Conservation (phyloP, 768 basidiomycete genomes). For the Mycena kentingensis region DNA sequence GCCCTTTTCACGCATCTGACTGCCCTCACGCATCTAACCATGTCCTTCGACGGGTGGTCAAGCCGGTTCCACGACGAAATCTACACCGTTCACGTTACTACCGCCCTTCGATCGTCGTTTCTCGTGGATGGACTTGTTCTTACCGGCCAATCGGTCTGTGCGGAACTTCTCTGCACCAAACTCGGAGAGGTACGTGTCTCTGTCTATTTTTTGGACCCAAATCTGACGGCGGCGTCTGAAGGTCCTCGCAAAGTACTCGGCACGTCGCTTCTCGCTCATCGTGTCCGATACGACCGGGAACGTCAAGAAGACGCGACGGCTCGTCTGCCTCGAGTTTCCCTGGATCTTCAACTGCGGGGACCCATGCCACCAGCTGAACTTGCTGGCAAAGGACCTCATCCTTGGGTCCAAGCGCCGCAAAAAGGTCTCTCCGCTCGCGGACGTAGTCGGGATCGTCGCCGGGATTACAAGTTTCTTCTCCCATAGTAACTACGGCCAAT, state of each 20-base stretch:
- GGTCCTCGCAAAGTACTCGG: conserved; percentile 7
- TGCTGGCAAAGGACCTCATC: conserved; percentile 16
- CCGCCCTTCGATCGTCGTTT: neutral
- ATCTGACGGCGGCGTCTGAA: neutral
- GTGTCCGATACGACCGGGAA: conserved; percentile 24
- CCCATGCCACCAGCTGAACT: conserved; percentile 20
- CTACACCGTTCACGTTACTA: conserved; percentile 11
- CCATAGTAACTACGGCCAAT: conserved; percentile 16
- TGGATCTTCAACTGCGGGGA: conserved; percentile 23
- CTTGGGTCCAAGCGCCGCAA: conserved; percentile 7
- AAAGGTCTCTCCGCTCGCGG: conserved; percentile 12
- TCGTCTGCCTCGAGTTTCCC: conserved; percentile 19
- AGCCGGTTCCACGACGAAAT: conserved; percentile 10
- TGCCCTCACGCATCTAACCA: conserved; percentile 4
- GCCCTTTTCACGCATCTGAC: neutral
- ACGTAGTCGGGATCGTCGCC: conserved; percentile 5
- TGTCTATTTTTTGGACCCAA: neutral
- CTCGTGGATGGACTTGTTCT: conserved; percentile 1
- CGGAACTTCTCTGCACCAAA: neutral
- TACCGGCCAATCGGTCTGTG: neutral
- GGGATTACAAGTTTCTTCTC: conserved; percentile 8
- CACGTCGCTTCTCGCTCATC: conserved; percentile 13
- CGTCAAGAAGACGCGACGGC: conserved; percentile 13
- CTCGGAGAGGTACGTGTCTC: neutral
- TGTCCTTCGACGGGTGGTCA: conserved; percentile 18